Evolutionary conservation across 2,329 filamentous ascomycete genomes (phyloP).

Genomic region (Chalaropsis ovoidea): DNA sequence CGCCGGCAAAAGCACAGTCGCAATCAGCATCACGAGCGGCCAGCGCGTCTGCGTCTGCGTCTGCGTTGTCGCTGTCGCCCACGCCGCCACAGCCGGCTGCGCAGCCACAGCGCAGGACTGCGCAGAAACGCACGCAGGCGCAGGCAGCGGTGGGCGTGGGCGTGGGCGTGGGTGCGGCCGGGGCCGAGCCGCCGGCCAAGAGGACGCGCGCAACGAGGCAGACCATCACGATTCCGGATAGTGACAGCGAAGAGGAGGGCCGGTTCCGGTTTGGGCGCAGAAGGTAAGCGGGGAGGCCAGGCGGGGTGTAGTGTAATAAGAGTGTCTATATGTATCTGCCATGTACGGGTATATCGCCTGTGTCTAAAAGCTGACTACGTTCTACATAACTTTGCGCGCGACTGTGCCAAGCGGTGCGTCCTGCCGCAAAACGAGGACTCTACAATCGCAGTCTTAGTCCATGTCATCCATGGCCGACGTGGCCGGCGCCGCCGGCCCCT

Average conservation of each 20-base stretch:
- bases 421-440: too few species aligned
- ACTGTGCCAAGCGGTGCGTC: too few species aligned
- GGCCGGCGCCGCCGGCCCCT: conserved; percentile 38
- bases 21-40: background rate
- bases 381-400: conserved; percentile 8
- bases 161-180: conserved; percentile 20
- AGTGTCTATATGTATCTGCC: conserved; percentile 8
- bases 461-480: conserved; percentile 47
- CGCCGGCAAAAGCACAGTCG: background rate
- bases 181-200: conserved; percentile 31
- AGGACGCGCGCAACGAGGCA: conserved; percentile 32
- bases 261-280: conserved; percentile 48
- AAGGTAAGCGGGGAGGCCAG: conserved; percentile 30
- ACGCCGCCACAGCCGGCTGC: background rate
- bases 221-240: conserved; percentile 33
- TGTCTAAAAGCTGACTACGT: background rate
- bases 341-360: conserved; percentile 8
- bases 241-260: conserved; percentile 47
- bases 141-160: background rate
- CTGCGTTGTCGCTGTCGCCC: background rate
- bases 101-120: conserved; percentile 31
- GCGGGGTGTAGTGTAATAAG: background rate
- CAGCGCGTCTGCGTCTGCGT: background rate
- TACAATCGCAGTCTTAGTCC: conserved; percentile 38
- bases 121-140: background rate